These are phyloP conservation scores for Escallonia rubra DNA, from an alignment of 129 eudicot genomes.

Conservation along the genomic window DNA sequence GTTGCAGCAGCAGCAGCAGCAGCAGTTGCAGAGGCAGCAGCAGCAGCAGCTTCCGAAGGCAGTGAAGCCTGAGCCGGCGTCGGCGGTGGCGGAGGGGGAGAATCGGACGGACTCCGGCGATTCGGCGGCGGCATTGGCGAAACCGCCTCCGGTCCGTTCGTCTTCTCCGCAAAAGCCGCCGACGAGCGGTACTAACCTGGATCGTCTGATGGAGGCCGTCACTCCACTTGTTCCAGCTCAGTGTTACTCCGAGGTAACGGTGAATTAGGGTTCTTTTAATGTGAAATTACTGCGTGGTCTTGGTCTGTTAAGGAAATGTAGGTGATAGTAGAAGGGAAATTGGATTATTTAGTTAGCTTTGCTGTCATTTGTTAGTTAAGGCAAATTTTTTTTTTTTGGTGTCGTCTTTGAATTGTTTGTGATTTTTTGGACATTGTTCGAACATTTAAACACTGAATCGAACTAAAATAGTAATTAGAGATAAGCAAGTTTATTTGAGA, in stretches of 20 bases:
- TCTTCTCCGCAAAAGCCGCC: slow-evolving; percentile 8
- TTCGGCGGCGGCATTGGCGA: slow-evolving; percentile 24
- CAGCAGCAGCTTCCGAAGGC: slow-evolving; percentile 12
- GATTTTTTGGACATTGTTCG: too few relatives aligned
- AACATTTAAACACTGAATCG: too few relatives aligned
- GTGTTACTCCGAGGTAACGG: slow-evolving; percentile 35
- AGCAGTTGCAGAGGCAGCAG: too few relatives aligned
- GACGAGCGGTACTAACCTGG: slow-evolving; percentile 34
- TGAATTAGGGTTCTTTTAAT: slow-evolving; percentile 1
- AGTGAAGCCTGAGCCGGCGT: slow-evolving; percentile 10
- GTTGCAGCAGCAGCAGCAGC: slow-evolving; percentile 17
- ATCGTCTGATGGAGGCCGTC: slow-evolving; percentile 49
- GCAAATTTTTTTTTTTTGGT: too few relatives aligned
- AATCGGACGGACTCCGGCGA: slow-evolving; percentile 25
- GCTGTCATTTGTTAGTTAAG: slow-evolving; percentile 2
- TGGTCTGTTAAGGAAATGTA: not conserved
- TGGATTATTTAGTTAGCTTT: not conserved
- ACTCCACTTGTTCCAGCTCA: slow-evolving; percentile 45
- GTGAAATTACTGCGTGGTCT: too few relatives aligned
- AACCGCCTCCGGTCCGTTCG: slow-evolving; percentile 3
- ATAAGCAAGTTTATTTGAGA: too few relatives aligned
- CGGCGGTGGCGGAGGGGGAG: slow-evolving; percentile 17
- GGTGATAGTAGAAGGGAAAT: not conserved
- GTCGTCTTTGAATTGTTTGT: too few relatives aligned
- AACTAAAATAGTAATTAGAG: too few relatives aligned